Base-by-base conservation (phyloP, 495 filamentous ascomycete genomes). In the Talaromyces nanjingensis region DNA sequence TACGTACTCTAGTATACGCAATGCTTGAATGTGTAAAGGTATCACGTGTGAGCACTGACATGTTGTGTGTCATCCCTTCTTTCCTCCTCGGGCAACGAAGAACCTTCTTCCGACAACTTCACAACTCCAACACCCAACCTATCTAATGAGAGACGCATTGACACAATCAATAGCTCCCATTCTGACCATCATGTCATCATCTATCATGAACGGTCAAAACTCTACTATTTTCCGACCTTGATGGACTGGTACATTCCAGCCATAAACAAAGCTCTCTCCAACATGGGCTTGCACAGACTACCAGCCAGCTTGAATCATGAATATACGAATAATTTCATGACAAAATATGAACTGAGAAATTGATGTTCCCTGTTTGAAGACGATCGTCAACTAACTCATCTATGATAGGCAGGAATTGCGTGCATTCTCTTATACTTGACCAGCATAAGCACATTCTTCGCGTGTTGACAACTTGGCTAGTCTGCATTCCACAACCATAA, bases 401-500 rank as follows among this genome's bases (percentile, higher is more conserved):
- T 25, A 37, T 18, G 16, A 22, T 9, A 37, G 56, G 31, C 29
- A 59, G 31, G 29, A 24, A 37, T 11, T 33, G 29, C 14, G 6
- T 34, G 24, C 11, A 16, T 20, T 37, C 16, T 11, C 24, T 20
- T 9, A 22, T 20, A 37, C 16, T 20, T 9, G 16, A 11, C 56
- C 27, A 37, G 53, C 27, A 29, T 54, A 12, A 37, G 5, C 27
- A 37, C 56, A 59, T 59, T 59, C 56, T 59, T 59, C 56, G 56
- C 56, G 56, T 59, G 16, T 59, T 31, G 56, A 37, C 14, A 25
- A 22, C 31, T 59, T 37, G 56, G 22, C 56, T 59, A 59, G 56
- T 59, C 18, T 59, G 31, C 56, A 59, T 59, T 59, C 56, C 56
- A 27, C 53, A 37, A 29, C 29, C 56, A 33, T 37, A 59, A 20